Evolutionary conservation across 1,139 yeast genomes (phyloP), one percentile per base, ranked within the genome.

Genomic region (Yarrowia galli): DNA sequence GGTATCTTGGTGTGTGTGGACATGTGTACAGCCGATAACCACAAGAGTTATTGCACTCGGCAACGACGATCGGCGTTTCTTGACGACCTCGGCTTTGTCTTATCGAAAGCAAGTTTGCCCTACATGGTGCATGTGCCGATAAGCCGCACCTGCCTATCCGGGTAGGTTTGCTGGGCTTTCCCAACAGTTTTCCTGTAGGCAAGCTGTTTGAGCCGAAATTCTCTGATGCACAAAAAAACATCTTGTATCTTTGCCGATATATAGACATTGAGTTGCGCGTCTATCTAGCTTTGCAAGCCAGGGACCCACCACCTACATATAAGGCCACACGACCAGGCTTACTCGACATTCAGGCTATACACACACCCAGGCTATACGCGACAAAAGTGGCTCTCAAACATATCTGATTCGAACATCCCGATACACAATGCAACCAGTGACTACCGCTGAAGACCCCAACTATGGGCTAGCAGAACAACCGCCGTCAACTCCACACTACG

Each of bases 121-220:
- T 15, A 28, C 35, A 51, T 51, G 16, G 58, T 51, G 58, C 58
- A 51, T 51, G 53, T 49, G 23, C 38, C 42, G 43, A 53, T 53
- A 53, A 53, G 60, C 60, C 45, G 60, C 60, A 38, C 45, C 60
- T 53, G 45, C 42, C 60, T 36, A 53, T 53, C 60, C 15, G 15
- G 43, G 45, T 18, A 53, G 60, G 60, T 53, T 53, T 53, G 60
- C 60, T 53, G 45, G 60, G 60, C 60, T 53, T 53, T 53, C 60
- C 60, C 60, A 53, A 53, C 60, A 53, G 60, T 35, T 51, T 51
- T 51, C 16, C 15, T 51, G 38, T 15, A 42, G 8, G 22, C 10
- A 5, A 35, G 22, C 4, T 16, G 20, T 32, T 6, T 9, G 42
- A 16, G 56, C 56, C n/a, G 32, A 32, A 18, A 18, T 0, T 13